Conservation (phyloP, 2,329 filamentous ascomycete species). For the Tolypocladium pustulatum region DNA sequence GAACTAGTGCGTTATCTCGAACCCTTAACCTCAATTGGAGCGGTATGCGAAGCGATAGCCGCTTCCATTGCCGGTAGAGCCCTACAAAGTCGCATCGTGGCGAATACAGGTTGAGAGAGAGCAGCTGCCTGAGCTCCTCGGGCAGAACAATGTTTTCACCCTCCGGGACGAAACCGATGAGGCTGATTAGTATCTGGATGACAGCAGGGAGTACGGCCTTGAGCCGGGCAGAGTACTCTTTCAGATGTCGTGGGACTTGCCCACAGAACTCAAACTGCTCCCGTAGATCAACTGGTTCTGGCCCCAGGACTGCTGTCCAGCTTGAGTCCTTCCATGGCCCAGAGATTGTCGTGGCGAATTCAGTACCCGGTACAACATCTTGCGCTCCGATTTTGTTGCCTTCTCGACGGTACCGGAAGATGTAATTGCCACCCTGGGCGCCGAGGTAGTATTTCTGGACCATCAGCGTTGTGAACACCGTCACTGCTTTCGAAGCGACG, state of each 20-base stretch:
- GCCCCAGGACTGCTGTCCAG: background rate
- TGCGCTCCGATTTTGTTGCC: background rate
- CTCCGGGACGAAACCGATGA: slow-evolving; percentile 6
- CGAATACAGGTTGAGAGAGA: background rate
- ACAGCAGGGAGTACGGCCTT: slow-evolving; percentile 4
- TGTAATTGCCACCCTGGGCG: slow-evolving; percentile 12
- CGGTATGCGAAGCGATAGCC: background rate
- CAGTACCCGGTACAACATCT: background rate
- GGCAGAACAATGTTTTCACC: background rate
- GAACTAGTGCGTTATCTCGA: background rate
- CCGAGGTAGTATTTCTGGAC: slow-evolving; percentile 13
- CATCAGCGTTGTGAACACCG: background rate
- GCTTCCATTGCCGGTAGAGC: background rate
- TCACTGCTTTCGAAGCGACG: background rate
- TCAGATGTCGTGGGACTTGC: slow-evolving; percentile 10
- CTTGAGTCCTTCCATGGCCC: background rate
- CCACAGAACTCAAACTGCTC: slow-evolving; percentile 10
- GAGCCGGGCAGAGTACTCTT: slow-evolving; percentile 10
- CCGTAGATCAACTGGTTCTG: background rate
- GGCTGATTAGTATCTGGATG: slow-evolving; percentile 6
- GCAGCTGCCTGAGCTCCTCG: background rate
- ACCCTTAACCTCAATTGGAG: background rate
- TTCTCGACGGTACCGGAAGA: slow-evolving; percentile 12
- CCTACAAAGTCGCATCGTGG: background rate
- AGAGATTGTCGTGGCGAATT: background rate